Conservation (phyloP, 2,329 filamentous ascomycete species). For the Colletotrichum sansevieriae region DNA sequence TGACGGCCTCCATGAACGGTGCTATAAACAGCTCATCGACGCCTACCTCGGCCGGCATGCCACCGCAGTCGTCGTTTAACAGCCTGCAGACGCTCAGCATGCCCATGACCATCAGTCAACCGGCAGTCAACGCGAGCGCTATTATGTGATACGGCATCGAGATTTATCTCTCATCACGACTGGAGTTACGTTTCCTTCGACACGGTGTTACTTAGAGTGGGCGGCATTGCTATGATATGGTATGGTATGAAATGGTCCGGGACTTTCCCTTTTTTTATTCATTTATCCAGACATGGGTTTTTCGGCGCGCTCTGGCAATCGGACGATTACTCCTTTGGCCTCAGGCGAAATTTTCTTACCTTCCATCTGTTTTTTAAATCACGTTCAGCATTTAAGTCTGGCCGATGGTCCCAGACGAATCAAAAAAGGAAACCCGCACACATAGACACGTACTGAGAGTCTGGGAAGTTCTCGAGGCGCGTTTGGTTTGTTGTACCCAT, state of each 20-base stretch:
- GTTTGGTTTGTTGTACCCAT: conserved; percentile 23
- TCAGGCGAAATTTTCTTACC: conserved; percentile 20
- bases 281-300: conserved; percentile 38
- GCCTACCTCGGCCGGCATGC: conserved; percentile 47
- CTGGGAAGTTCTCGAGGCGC: conserved; percentile 36
- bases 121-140: conserved; percentile 60
- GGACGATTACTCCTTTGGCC: conserved; percentile 33
- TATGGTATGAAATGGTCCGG: conserved; percentile 27
- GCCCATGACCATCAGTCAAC: conserved; percentile 74
- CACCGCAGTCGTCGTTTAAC: conserved; percentile 59
- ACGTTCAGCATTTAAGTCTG: conserved; percentile 37
- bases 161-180: conserved; percentile 37
- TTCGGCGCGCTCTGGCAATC: conserved; percentile 35
- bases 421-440: conserved; percentile 39
- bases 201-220: conserved; percentile 40
- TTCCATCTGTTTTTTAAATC: conserved; percentile 26
- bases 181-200: conserved; percentile 42
- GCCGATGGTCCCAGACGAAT: conserved; percentile 27
- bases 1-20: conserved; percentile 64
- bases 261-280: conserved; percentile 35
- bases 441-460: conserved; percentile 34
- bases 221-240: conserved; percentile 40
- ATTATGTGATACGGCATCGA: conserved; percentile 55
- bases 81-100: conserved; percentile 73
- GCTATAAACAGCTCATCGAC: conserved; percentile 50